Base-by-base conservation (phyloP, 306 rosid species). In the Vigna mungo region DNA sequence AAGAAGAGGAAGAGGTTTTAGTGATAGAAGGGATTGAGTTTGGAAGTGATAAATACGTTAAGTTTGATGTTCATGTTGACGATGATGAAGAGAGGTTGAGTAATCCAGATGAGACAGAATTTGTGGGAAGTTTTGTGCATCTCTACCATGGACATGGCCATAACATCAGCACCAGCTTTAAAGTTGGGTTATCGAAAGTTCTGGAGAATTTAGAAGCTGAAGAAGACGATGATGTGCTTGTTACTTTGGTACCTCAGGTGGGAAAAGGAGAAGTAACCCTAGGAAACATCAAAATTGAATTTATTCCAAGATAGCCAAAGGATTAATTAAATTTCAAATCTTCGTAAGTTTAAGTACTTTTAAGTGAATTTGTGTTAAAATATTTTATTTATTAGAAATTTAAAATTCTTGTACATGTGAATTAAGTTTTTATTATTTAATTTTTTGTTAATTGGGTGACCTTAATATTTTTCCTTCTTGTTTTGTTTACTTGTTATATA, bases 71-170 rank as follows among this genome's bases (percentile, higher is more conserved):
- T 41, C 90, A 68, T 43, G 55, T 93, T 27, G 74, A 93, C 30
- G 91, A 89, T 36, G 88, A 90, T 49, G 88, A 90, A 34, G 96
- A 84, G 25, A 25, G 10, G 27, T 83, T 79, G 0, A 87, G 80
- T 27, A 83, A 74, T 1, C 85, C 89, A 0, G 85, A 60, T 25
- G 65, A 83, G 44, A 78, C 84, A 0, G 95, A 93, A 80, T 91
- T 85, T 74, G 93, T 92, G 0, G 96, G 95, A 0, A 89, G 92
- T 72, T 91, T 91, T 77, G 93, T 93, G 78, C 89, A 78, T n/a
- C 83, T 89, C 49, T 88, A 82, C 0, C 96, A 63, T 64, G 74
- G 73, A 25, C 23, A 48, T 23, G 43, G 16, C 1, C 18, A 17
- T 13, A 49, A 37, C 4, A 1, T 9, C 47, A 88, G 41, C 60